A percentile compares a stretch with the other conserved stretches of the same genome.
Evolutionary conservation across 495 filamentous ascomycete species (phyloP).

Genomic region (Trypethelium eluteriae): DNA sequence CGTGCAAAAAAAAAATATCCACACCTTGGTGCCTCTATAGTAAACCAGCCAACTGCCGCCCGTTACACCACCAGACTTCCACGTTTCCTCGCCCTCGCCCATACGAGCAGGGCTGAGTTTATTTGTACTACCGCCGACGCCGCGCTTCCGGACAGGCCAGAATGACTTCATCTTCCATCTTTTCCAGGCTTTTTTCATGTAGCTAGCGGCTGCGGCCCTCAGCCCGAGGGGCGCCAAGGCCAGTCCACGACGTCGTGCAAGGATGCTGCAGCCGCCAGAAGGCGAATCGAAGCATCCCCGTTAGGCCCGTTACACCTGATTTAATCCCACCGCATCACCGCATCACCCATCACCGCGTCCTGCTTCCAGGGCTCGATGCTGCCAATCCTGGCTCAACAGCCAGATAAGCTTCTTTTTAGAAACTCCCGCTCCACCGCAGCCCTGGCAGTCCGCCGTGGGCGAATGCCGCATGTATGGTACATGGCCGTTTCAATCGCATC

Average conservation of each 20-base stretch:
- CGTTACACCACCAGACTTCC: too few species aligned
- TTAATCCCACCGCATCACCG: too few species aligned
- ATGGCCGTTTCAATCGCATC: not conserved
- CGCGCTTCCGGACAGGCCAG: not conserved
- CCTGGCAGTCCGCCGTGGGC: too few species aligned
- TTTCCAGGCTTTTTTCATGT: not conserved
- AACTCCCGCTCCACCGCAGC: not conserved
- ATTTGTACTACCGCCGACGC: not conserved
- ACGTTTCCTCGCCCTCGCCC: not conserved
- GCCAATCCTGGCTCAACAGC: not conserved
- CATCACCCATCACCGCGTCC: too few species aligned
- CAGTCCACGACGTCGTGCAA: not conserved
- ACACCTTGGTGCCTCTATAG: too few species aligned
- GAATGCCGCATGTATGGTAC: too few species aligned
- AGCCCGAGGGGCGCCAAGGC: not conserved
- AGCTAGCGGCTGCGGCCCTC: not conserved
- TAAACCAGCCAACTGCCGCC: too few species aligned
- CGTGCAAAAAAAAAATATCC: not conserved
- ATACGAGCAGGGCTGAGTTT: not conserved
- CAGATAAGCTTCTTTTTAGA: not conserved
- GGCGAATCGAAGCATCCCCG: conserved; percentile 12
- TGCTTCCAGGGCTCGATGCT: too few species aligned
- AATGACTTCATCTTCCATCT: not conserved
- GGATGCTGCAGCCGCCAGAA: conserved; percentile 11
- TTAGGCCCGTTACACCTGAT: not conserved